Evolutionary conservation across 352 stramenopile species (phyloP), one percentile per base, ranked within the genome.

Genomic region (Phytophthora pluvialis): DNA sequence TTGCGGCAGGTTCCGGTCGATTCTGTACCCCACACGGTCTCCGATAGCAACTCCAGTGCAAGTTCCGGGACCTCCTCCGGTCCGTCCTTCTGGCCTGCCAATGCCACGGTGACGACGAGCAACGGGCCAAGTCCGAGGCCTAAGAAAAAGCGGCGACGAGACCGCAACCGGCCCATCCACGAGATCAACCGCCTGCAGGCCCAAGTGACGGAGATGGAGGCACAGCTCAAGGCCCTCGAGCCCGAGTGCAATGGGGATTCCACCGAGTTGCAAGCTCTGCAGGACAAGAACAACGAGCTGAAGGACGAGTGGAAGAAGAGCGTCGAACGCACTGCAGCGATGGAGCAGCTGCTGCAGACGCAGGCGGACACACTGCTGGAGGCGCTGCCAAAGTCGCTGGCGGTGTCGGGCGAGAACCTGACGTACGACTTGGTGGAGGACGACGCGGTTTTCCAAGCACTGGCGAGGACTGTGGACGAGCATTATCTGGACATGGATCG

Each of bases 81-180:
- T 25, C 59, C 50, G 21, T 67, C 59, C 4, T 67, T 67, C 33
- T 67, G 59, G 59, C 49, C 59, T 55, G 33, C 50, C 16, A 49
- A 58, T 38, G 26, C 40, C 32, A 35, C 33, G 8, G 5, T 44
- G 36, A 43, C 25, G 31, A n/a, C 7, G 35, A 46, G 13, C 4
- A 28, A 15, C n/a, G 18, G 13, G 8, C 7, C 25, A 3, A 64
- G 13, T 32, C 2, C 18, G 21, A 71, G 62, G 10, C 33, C 28
- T 6, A 66, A 62, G 49, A 71, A 71, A 25, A 66, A 71, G 56
- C 36, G 63, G 6, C 58, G 63, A 52, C 31, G 28, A 39, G 63
- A 71, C 21, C 63, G 63, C 43, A 71, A 71, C 45, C 56, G 63
- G n/a, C 63, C 63, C 3, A 57, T 51, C 21, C 63, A 71, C 16